Conservation (phyloP, 2,329 filamentous ascomycete species). For the Boeremia lycopersici region DNA sequence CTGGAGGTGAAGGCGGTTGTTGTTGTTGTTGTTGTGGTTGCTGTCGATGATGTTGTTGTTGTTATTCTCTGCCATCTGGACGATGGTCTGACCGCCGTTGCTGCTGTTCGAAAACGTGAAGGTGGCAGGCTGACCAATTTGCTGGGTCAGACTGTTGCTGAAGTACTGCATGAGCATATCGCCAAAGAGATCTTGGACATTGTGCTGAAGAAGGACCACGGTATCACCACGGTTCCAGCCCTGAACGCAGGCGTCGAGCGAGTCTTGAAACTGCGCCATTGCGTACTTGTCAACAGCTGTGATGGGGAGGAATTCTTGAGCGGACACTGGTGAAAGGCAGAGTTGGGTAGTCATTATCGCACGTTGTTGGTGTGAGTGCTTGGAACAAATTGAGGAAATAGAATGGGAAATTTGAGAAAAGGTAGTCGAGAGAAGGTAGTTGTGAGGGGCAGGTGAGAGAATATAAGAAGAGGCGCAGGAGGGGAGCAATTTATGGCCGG, state of each 20-base stretch:
- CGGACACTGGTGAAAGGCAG: conserved; percentile 1
- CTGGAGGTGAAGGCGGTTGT: not conserved
- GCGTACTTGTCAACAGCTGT: conserved; percentile 1
- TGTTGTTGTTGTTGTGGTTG: too few species aligned
- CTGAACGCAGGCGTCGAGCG: conserved; percentile 13
- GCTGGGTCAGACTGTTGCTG: conserved; percentile 4
- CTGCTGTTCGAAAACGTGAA: conserved; percentile 5
- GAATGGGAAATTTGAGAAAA: not conserved
- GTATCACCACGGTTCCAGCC: conserved; percentile 11
- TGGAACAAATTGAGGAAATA: too few species aligned
- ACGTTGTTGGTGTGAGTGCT: not conserved
- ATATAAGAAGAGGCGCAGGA: not conserved
- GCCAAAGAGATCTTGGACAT: conserved; percentile 20
- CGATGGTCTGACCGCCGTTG: conserved; percentile 14
- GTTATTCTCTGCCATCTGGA: conserved; percentile 19
- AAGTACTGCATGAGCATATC: conserved; percentile 14
- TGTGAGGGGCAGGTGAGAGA: not conserved
- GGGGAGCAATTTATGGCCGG: conserved; percentile 8
- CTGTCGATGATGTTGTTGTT: too few species aligned
- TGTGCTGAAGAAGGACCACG: conserved; percentile 9
- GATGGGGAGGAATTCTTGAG: not conserved
- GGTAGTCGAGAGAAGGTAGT: not conserved
- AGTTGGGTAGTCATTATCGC: conserved; percentile 12
- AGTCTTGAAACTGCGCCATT: conserved; percentile 12
- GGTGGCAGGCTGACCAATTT: conserved; percentile 9